These are phyloP conservation scores for Kodamaea jinghongensis DNA, from an alignment of 805 yeast genomes.

Conservation along the genomic window DNA sequence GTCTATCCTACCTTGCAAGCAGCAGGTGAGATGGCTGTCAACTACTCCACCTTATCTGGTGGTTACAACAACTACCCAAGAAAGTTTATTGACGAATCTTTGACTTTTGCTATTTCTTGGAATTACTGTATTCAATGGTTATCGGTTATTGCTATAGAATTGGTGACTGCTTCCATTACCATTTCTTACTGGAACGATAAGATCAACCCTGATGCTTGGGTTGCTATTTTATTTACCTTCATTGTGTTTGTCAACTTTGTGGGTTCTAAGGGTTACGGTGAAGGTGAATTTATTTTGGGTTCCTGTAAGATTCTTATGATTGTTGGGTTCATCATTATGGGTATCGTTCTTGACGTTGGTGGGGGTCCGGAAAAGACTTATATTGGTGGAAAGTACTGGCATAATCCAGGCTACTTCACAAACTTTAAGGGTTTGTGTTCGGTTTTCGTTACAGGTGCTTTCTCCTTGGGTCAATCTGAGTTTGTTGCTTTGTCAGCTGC, in stretches of 20 bases:
- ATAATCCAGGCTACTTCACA: conserved; percentile 37
- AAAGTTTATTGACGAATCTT: conserved; percentile 53
- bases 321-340: conserved; percentile 40
- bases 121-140: conserved; percentile 64
- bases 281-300: conserved; percentile 42
- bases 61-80: conserved; percentile 59
- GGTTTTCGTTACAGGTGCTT: conserved; percentile 40
- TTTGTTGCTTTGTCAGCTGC: conserved; percentile 39
- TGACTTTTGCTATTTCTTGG: conserved; percentile 62
- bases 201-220: conserved; percentile 57
- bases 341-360: conserved; percentile 39
- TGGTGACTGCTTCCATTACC: conserved; percentile 64
- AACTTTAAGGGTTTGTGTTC: conserved; percentile 40
- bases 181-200: conserved; percentile 53
- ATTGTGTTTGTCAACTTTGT: conserved; percentile 44
- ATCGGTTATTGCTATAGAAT: conserved; percentile 58
- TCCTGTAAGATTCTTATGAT: conserved; percentile 35
- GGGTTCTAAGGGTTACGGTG: conserved; percentile 48
- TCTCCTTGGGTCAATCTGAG: conserved; percentile 41
- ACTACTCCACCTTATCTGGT: conserved; percentile 56
- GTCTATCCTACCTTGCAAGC: conserved; percentile 39
- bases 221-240: conserved; percentile 48
- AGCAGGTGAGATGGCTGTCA: conserved; percentile 54
- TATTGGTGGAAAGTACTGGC: conserved; percentile 44
- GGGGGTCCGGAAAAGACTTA: conserved; percentile 23